A percentile compares a stretch with the other conserved stretches of the same genome.
phyloP scores from a whole-genome alignment of 2,329 filamentous ascomycete genomes.

The Xylariaceae sp. region DNA sequence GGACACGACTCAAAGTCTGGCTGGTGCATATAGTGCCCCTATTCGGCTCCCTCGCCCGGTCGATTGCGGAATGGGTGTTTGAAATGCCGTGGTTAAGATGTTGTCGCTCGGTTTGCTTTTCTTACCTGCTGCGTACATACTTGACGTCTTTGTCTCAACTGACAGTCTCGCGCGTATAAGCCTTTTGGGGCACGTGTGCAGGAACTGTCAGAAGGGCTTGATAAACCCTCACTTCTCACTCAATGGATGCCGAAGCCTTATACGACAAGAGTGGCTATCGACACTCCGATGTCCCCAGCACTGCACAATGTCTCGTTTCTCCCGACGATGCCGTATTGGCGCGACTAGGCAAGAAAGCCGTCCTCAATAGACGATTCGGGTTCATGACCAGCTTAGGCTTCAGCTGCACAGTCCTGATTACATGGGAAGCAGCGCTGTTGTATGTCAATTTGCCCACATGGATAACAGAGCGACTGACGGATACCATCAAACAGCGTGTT shows the following conservation, averaged over 20 bases:
- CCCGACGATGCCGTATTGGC: conserved; percentile 7
- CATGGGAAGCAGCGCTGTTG: conserved; percentile 21
- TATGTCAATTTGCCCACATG: conserved; percentile 1
- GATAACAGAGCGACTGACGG: not conserved
- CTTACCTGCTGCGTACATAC: not conserved
- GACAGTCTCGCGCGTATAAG: not conserved
- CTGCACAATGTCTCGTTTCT: not conserved
- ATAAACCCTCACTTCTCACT: not conserved
- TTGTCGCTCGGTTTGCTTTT: no score
- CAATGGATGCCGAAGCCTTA: not conserved
- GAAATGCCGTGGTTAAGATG: no score
- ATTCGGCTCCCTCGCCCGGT: not conserved
- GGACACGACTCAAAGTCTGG: not conserved
- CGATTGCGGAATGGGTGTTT: not conserved
- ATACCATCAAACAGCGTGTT: conserved; percentile 7
- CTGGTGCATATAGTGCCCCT: not conserved
- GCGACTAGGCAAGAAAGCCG: conserved; percentile 19
- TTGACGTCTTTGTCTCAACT: not conserved
- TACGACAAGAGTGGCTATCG: not conserved
- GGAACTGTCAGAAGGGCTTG: not conserved
- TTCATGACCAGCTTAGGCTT: conserved; percentile 23
- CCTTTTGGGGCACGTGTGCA: not conserved
- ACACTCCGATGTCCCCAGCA: not conserved
- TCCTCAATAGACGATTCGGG: conserved; percentile 19
- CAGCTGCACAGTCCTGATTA: conserved; percentile 20